These are phyloP conservation scores for Stephania yunnanensis DNA, from an alignment of 164 flowering plant species.

Conservation along the genomic window DNA sequence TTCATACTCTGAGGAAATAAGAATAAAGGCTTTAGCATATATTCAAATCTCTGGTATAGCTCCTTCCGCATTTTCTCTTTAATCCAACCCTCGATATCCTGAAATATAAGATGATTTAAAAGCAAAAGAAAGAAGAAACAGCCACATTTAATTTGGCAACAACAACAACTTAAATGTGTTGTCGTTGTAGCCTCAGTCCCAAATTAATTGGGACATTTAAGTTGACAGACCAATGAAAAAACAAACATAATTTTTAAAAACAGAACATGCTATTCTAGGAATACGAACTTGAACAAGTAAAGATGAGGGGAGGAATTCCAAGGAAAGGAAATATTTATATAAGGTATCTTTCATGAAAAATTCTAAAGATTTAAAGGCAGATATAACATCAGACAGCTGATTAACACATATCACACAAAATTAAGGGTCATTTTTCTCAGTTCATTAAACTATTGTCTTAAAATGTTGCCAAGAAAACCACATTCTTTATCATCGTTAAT, in stretches of 20 bases:
- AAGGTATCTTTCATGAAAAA: not conserved
- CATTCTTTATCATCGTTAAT: not conserved
- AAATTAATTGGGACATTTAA: not conserved
- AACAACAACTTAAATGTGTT: too few relatives aligned
- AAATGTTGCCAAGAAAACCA: not conserved
- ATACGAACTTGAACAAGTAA: not conserved
- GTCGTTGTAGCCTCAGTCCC: too few relatives aligned
- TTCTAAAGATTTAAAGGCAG: not conserved
- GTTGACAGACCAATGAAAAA: not conserved
- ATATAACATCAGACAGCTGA: not conserved
- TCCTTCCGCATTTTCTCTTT: constrained; percentile 19
- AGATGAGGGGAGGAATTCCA: not conserved
- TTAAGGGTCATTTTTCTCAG: not conserved
- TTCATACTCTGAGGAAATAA: constrained; percentile 14
- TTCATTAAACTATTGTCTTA: not conserved
- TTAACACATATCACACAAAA: not conserved
- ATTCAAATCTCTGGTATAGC: constrained; percentile 14
- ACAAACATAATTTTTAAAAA: not conserved
- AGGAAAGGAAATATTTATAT: not conserved
- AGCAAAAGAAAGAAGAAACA: not conserved
- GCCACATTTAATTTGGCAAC: not conserved
- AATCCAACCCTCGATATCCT: constrained; percentile 23
- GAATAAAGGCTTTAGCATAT: constrained; percentile 17
- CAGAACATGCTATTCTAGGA: not conserved
- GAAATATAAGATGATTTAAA: not conserved